Conservation (phyloP, 495 filamentous ascomycete genomes). For the Poronia punctata region DNA sequence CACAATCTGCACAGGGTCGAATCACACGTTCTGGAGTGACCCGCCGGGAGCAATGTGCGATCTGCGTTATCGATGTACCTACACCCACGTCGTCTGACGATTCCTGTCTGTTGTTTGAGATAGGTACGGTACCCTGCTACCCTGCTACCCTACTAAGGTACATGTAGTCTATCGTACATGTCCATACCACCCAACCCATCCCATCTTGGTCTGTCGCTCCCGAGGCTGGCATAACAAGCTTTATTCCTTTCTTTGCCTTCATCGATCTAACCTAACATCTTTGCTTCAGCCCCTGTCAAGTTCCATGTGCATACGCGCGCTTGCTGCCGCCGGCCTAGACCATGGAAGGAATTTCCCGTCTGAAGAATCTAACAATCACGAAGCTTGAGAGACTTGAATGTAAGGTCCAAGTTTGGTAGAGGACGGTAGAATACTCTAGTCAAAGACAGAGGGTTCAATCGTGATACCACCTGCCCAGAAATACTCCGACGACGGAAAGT, state of each 20-base stretch:
- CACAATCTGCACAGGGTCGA: conserved; percentile 10
- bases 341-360: conserved; percentile 3
- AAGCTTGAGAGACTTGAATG: conserved; percentile 8
- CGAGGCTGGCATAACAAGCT: neutral
- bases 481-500: no score
- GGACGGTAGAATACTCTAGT: no score
- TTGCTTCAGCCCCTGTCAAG: neutral
- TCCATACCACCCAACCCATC: no score
- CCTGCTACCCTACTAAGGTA: no score
- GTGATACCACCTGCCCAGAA: no score
- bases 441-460: no score
- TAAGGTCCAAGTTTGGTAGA: conserved; percentile 9
- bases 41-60: conserved; percentile 9
- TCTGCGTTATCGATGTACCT: conserved; percentile 10
- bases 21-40: conserved; percentile 7
- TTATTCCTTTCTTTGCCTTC: conserved; percentile 2
- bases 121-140: no score
- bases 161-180: no score
- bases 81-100: no score
- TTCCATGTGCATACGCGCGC: conserved; percentile 2
- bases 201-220: neutral
- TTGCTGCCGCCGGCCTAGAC: conserved; percentile 9
- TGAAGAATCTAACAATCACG: conserved; percentile 1
- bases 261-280: conserved; percentile 4
- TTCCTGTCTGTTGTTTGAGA: no score